phyloP scores from a whole-genome alignment of 352 stramenopile genomes.

The Phytopythium litorale region DNA sequence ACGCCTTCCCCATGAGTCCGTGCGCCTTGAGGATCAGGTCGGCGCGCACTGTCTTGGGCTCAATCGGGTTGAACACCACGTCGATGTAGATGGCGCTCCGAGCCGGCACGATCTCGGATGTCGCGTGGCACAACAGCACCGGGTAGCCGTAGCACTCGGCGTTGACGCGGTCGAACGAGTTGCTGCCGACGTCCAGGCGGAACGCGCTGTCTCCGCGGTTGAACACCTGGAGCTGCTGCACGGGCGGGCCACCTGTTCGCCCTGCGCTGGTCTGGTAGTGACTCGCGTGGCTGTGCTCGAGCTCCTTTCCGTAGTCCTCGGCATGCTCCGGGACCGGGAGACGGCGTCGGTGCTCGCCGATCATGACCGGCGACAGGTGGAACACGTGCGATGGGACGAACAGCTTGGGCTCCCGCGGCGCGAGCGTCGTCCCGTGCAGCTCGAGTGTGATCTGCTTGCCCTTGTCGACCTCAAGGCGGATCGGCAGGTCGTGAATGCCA shows the following conservation, averaged over 20 bases:
- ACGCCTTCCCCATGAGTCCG: conserved; percentile 60
- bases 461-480: conserved; percentile 87
- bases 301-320: neutral
- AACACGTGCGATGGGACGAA: conserved; percentile 61
- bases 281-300: conserved; percentile 7
- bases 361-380: conserved; percentile 63
- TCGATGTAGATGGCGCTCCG: conserved; percentile 63
- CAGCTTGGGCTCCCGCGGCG: conserved; percentile 50
- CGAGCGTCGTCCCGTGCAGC: conserved; percentile 80
- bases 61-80: conserved; percentile 74
- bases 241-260: conserved; percentile 22
- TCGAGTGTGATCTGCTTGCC: conserved; percentile 88
- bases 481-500: conserved; percentile 80
- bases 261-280: neutral
- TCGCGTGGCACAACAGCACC: conserved; percentile 47
- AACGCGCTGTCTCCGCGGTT: conserved; percentile 71
- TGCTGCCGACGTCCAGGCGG: conserved; percentile 56
- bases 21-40: conserved; percentile 62
- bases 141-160: conserved; percentile 44
- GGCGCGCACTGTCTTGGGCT: conserved; percentile 44
- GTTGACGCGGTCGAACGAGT: conserved; percentile 55
- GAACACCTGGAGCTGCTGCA: conserved; percentile 76
- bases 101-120: conserved; percentile 54
- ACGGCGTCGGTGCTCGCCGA: conserved; percentile 50
- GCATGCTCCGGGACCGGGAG: conserved; percentile 3